Evolutionary conservation across 2,329 filamentous ascomycete genomes (phyloP).

Genomic region (Calonectria crousiana): DNA sequence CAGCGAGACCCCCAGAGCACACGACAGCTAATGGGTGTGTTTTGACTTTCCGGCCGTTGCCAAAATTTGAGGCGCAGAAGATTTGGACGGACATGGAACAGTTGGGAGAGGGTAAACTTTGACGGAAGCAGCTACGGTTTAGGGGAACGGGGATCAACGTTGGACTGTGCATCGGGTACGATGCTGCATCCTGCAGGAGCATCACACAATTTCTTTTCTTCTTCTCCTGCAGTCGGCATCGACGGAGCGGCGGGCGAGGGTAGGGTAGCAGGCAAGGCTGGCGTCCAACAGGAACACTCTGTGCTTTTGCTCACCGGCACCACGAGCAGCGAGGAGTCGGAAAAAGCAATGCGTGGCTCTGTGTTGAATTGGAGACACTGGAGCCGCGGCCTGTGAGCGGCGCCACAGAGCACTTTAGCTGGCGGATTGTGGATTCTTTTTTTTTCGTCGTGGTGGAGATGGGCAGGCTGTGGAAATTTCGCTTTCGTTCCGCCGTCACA

Average conservation of each 20-base stretch:
- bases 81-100: conserved; percentile 6
- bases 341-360: conserved; percentile 1
- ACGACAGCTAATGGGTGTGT: not conserved
- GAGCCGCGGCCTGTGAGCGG: not conserved
- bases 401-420: conserved; percentile 6
- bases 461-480: conserved; percentile 22
- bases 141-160: conserved; percentile 10
- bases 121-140: conserved; percentile 7
- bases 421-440: conserved; percentile 1
- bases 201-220: conserved; percentile 2
- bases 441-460: not conserved
- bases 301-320: not conserved
- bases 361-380: not conserved
- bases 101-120: not conserved
- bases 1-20: not conserved
- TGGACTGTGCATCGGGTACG: not conserved
- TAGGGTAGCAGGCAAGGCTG: not conserved
- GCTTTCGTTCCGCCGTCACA: conserved; percentile 23
- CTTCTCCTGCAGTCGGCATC: conserved; percentile 3
- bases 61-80: conserved; percentile 1
- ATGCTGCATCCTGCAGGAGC: conserved; percentile 10
- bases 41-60: conserved; percentile 9
- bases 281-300: not conserved
- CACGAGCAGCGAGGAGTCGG: not conserved
- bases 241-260: not conserved